A percentile compares a stretch with the other conserved stretches of the same genome.
Conservation (phyloP, 2,329 filamentous ascomycete species). For the Thermothelomyces thermophilus region DNA sequence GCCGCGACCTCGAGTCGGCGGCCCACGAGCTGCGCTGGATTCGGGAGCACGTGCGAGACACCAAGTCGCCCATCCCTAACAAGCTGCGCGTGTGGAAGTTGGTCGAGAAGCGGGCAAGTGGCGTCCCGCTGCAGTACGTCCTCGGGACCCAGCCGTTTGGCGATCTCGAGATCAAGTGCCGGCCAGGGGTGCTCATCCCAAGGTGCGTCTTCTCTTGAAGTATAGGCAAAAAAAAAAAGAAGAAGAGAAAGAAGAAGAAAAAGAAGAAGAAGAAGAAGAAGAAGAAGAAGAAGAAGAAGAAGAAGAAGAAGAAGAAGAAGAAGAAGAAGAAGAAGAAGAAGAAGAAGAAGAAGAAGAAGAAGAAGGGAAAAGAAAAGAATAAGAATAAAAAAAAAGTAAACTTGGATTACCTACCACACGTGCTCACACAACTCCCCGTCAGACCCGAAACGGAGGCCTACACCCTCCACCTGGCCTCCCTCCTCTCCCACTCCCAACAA, state of each 20-base stretch:
- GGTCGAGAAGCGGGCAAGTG: constrained; percentile 46
- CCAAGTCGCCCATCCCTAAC: constrained; percentile 6
- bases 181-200: constrained; percentile 76
- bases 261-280: too few relatives aligned
- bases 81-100: constrained; percentile 28
- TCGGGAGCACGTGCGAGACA: constrained; percentile 44
- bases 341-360: too few relatives aligned
- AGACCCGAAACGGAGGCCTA: constrained; percentile 67
- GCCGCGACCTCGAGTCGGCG: constrained; percentile 56
- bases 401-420: neutral
- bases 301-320: too few relatives aligned
- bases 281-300: too few relatives aligned
- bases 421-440: neutral
- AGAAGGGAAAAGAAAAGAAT: too few relatives aligned
- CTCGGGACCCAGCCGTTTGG: constrained; percentile 87
- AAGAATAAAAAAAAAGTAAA: too few relatives aligned
- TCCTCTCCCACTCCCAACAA: constrained; percentile 29
- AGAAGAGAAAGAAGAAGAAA: too few relatives aligned
- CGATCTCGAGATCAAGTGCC: constrained; percentile 68
- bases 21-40: constrained; percentile 70
- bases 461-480: constrained; percentile 47
- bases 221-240: neutral
- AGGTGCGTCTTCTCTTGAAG: constrained; percentile 39
- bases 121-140: constrained; percentile 82
- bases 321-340: too few relatives aligned